Conservation (phyloP, 2,329 filamentous ascomycete genomes). For the Hypoxylon sp. region DNA sequence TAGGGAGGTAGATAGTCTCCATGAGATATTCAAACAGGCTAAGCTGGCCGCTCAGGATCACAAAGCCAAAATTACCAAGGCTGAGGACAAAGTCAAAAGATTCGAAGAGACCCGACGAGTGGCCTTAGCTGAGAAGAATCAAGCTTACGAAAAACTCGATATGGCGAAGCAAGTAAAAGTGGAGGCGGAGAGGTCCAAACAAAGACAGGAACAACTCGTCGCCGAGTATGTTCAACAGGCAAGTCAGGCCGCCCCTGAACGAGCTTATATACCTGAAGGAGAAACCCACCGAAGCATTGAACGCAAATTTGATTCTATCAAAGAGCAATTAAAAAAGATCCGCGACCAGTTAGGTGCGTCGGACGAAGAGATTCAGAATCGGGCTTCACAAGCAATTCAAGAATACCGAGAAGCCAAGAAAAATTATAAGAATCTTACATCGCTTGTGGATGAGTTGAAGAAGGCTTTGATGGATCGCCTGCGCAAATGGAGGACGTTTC, state of each 20-base stretch:
- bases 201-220: slow-evolving; percentile 64
- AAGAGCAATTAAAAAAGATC: slow-evolving; percentile 70
- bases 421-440: slow-evolving; percentile 61
- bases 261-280: slow-evolving; percentile 74
- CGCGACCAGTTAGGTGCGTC: slow-evolving; percentile 72
- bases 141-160: slow-evolving; percentile 66
- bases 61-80: slow-evolving; percentile 67
- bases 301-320: slow-evolving; percentile 68
- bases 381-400: slow-evolving; percentile 59
- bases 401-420: slow-evolving; percentile 60
- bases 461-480: slow-evolving; percentile 77
- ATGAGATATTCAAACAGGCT: slow-evolving; percentile 54
- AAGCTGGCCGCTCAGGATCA: slow-evolving; percentile 57
- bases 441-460: slow-evolving; percentile 62
- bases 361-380: slow-evolving; percentile 74
- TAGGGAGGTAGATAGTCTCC: slow-evolving; percentile 59
- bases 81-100: slow-evolving; percentile 66
- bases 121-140: slow-evolving; percentile 74
- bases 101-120: slow-evolving; percentile 65
- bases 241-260: slow-evolving; percentile 63
- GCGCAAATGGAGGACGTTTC: slow-evolving; percentile 84
- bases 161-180: slow-evolving; percentile 63
- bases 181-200: slow-evolving; percentile 63
- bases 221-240: slow-evolving; percentile 70
- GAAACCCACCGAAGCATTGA: slow-evolving; percentile 73